These are phyloP conservation scores for Cyberlindnera amylophila DNA, from an alignment of 805 yeast species.

Conservation along the genomic window DNA sequence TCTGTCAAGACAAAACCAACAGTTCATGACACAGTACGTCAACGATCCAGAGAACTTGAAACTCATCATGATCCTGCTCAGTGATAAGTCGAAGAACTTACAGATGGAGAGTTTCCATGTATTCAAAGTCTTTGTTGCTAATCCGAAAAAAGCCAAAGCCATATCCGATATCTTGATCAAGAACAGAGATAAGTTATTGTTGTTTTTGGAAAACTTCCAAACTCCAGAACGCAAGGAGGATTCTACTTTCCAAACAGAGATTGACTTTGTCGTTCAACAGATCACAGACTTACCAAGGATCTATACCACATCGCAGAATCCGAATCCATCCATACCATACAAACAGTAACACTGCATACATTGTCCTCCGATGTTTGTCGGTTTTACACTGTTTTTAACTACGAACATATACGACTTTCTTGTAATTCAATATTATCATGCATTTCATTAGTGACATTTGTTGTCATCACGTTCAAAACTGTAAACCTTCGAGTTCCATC, in stretches of 20 bases:
- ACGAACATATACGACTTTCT: too few species aligned
- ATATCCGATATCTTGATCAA: slow-evolving; percentile 78
- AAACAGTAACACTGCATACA: not conserved
- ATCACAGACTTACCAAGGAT: slow-evolving; percentile 70
- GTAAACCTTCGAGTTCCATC: slow-evolving; percentile 19
- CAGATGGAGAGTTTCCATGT: slow-evolving; percentile 90
- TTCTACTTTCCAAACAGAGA: slow-evolving; percentile 68
- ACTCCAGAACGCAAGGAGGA: slow-evolving; percentile 58
- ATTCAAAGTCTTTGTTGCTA: slow-evolving; percentile 93
- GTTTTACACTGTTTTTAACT: too few species aligned
- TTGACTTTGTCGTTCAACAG: slow-evolving; percentile 71
- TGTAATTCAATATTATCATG: too few species aligned
- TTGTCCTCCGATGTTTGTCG: too few species aligned
- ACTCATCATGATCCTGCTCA: slow-evolving; percentile 76
- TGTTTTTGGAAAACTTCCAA: slow-evolving; percentile 64
- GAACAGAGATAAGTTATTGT: slow-evolving; percentile 72
- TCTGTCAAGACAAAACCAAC: slow-evolving; percentile 64
- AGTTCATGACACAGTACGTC: slow-evolving; percentile 71
- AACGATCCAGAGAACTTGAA: slow-evolving; percentile 80
- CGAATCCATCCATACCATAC: not conserved
- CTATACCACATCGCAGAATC: slow-evolving; percentile 14
- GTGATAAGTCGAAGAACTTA: slow-evolving; percentile 85
- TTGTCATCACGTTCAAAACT: too few species aligned
- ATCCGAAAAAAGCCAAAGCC: slow-evolving; percentile 82
- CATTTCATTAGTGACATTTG: too few species aligned